Evolutionary conservation across 2,329 filamentous ascomycete genomes (phyloP), one percentile per base, ranked within the genome.

Genomic region (Trichoderma simmonsii): DNA sequence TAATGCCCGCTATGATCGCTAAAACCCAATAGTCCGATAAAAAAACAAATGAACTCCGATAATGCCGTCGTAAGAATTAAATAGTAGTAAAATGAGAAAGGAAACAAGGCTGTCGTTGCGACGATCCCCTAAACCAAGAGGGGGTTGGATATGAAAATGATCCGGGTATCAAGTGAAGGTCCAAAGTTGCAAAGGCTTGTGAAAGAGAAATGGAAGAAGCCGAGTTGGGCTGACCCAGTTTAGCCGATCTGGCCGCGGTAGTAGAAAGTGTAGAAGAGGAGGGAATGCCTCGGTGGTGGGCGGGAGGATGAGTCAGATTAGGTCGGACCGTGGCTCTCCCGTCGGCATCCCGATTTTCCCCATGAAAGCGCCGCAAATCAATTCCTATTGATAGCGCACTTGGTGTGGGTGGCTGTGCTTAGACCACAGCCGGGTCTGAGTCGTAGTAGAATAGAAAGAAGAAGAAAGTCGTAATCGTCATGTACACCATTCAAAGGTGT

Each of bases 41-140:
- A 39, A 39, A 61, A 70, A 61, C 28, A 62, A 62, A 70, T 51
- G 28, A 70, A 70, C 66, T 70, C 66, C 66, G 21, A 70, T 26
- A 43, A 70, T 70, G 66, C 66, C 66, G 66, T 70, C 66, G 30
- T 70, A 54, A 70, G 39, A 39, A 70, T 70, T 70, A 70, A 54
- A 62, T 70, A 34, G 30, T 30, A 34, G 26, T 70, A 62, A 6
- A 61, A 36, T 11, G 48, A 62, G 5, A 61, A 70, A 34, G 21
- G 28, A 60, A 68, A 68, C 30, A 57, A 60, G 34, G 54, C 18
- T 60, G 65, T 68, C 65, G 65, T 68, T 12, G 54, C 9, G 65
- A 68, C 54, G 21, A 57, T 68, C 65, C 34, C 64, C 64, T 39
- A 36, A 36, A 8, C 9, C 24, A 59, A 18, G 64, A 30, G 18